Evolutionary conservation across 192 early-diverging fungal genomes (phyloP).

Genomic region (Coemansia furcata): DNA sequence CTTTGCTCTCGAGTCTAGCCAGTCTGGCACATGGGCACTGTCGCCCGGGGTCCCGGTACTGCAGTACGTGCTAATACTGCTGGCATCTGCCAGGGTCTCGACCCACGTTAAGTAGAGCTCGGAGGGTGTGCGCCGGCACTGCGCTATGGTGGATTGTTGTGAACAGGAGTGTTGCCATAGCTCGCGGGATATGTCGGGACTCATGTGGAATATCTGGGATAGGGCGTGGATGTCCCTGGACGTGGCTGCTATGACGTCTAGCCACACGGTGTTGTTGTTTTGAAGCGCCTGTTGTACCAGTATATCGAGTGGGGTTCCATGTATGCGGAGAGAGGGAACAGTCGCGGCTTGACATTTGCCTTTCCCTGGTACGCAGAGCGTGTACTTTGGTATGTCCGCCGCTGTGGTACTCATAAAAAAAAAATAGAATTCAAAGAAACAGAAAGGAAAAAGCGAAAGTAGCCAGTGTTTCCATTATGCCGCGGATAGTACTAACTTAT

Average conservation of each 20-base stretch:
- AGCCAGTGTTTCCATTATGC: no score
- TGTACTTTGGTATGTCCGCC: neutral
- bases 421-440: neutral
- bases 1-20: neutral
- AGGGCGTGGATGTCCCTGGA: neutral
- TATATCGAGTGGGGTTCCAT: neutral
- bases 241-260: neutral
- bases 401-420: neutral
- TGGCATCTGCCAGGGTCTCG: neutral
- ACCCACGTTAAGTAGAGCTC: neutral
- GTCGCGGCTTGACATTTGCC: neutral
- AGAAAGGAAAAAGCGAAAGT: no score
- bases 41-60: neutral
- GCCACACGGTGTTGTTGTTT: neutral
- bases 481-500: no score
- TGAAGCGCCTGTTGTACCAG: neutral
- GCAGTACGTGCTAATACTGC: neutral
- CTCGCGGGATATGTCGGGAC: neutral
- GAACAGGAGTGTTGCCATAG: neutral
- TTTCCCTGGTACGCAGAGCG: constrained; percentile 4
- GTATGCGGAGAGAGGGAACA: neutral
- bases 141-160: neutral
- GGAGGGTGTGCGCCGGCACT: neutral
- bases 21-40: neutral
- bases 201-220: neutral